Evolutionary conservation across 768 basidiomycete genomes (phyloP), one percentile per base, ranked within the genome.

Genomic region (Suillus paluster): DNA sequence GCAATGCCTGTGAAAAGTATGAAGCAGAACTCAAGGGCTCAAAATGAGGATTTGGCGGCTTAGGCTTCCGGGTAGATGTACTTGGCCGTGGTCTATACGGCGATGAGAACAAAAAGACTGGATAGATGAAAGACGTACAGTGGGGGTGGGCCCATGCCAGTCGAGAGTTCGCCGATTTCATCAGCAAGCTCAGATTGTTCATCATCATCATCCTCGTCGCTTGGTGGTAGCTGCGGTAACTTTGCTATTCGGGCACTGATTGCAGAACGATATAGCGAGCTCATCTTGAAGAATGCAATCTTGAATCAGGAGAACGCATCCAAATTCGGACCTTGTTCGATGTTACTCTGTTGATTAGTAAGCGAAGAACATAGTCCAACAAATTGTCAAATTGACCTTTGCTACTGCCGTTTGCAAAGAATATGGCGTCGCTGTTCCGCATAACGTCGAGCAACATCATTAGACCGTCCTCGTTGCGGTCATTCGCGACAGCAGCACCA

Each of bases 1-100:
- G 89, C 3, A 90, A 77, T 10, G 97, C 96, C 64, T 93, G 85
- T 0, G 80, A 75, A 71, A 97, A 98, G 79, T 84, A 97, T 1
- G 79, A 80, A 17, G 84, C 76, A 0, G 92, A 92, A 42, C 91
- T 95, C 57, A 97, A 83, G 0, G 96, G 94, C 0, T 87, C 68
- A 65, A 86, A 89, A n/a, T 83, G 82, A 0, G 88, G 82, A 68
- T 88, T 89, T 0, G 86, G 84, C 4, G 68, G 50, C 56, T 73
- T 80, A 52, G 67, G 62, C 61, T 70, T 71, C 44, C 60, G 68
- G 77, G 79, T 79, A 4, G 62, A 68, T 44, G 12, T 2, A 8
- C 23, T 75, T 61, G 19, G 63, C 41, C 57, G 48, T 55, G 54
- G 54, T 27, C 54, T 27, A 64, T 25, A 19, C 1, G 62, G 34